These are phyloP conservation scores for Macaranga tanarius DNA, from an alignment of 441 rosid genomes.

Conservation along the genomic window DNA sequence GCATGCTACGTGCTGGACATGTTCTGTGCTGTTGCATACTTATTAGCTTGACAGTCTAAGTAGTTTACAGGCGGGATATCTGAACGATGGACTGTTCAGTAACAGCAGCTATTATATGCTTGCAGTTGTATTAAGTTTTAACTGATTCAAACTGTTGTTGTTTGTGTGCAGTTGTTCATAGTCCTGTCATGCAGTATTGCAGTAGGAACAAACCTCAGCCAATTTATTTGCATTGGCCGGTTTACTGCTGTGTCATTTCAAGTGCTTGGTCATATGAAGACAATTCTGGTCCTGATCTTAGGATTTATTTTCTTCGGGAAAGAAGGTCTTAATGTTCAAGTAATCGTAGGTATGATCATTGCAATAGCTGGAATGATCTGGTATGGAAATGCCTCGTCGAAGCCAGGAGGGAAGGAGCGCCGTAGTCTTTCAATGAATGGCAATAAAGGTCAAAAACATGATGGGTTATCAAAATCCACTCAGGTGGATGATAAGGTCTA, in stretches of 20 bases:
- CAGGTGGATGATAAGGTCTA: constrained; percentile 68
- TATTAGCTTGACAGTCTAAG: too few relatives aligned
- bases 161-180: constrained; percentile 64
- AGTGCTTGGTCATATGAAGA: constrained; percentile 99
- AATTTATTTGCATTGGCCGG: constrained; percentile 95
- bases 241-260: constrained; percentile 95
- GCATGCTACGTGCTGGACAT: not conserved
- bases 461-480: constrained; percentile 43
- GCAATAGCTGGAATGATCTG: constrained; percentile 91
- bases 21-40: not conserved
- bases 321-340: constrained; percentile 87
- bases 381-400: constrained; percentile 91
- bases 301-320: constrained; percentile 91
- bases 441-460: constrained; percentile 49
- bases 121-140: not conserved
- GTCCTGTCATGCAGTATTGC: constrained; percentile 83
- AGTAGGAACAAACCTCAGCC: constrained; percentile 96
- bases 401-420: constrained; percentile 90
- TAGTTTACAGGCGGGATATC: not conserved
- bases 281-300: constrained; percentile 76
- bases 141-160: not conserved
- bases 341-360: constrained; percentile 82
- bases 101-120: not conserved
- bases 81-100: not conserved
- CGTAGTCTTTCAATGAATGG: constrained; percentile 52